A percentile compares a stretch with the other conserved stretches of the same genome.
phyloP scores from a whole-genome alignment of 106 monocot genomes.

The Dendrobium nobile region DNA sequence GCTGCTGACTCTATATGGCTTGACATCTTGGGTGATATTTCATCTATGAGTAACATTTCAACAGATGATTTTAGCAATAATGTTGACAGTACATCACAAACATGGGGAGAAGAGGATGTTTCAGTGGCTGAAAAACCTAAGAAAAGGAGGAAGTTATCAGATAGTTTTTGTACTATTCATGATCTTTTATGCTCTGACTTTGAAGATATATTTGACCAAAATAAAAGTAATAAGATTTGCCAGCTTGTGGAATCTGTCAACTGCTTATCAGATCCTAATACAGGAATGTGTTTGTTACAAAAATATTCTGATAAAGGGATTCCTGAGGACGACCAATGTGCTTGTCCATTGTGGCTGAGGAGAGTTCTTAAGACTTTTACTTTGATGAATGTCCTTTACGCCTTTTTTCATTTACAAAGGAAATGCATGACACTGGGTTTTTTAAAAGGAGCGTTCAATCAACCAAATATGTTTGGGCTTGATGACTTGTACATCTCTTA shows the following conservation, averaged over 20 bases:
- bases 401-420: conserved; percentile 37
- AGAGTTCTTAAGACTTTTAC: conserved; percentile 59
- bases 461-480: conserved; percentile 22
- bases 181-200: conserved; percentile 28
- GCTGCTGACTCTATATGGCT: conserved; percentile 54
- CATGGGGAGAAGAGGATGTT: background rate
- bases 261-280: conserved; percentile 41
- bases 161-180: conserved; percentile 4
- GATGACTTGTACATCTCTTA: conserved; percentile 34
- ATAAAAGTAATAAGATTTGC: conserved; percentile 15
- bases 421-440: conserved; percentile 34
- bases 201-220: conserved; percentile 14
- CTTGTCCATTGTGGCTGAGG: conserved; percentile 73
- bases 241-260: conserved; percentile 18
- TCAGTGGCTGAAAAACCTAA: background rate
- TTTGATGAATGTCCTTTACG: conserved; percentile 58
- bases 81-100: background rate
- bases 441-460: conserved; percentile 41
- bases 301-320: conserved; percentile 12
- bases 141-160: conserved; percentile 6
- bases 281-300: conserved; percentile 39
- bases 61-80: background rate
- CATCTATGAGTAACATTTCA: conserved; percentile 26
- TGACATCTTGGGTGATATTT: conserved; percentile 71
- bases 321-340: conserved; percentile 15